Evolutionary conservation across 1,139 yeast genomes (phyloP).

Genomic region (Sugiyamaella pinicola): DNA sequence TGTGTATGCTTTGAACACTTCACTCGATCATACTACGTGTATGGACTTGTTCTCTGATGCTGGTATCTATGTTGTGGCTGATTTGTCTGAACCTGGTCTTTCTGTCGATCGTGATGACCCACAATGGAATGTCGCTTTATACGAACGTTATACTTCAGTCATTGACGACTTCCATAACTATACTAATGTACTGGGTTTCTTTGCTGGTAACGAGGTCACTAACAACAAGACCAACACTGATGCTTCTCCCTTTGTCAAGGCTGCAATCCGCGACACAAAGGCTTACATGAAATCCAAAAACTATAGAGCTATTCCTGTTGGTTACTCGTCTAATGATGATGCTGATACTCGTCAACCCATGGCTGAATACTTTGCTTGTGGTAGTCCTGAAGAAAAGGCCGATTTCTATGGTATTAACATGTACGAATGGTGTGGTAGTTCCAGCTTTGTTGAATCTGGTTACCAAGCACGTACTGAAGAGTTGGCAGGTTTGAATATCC

Average conservation of each 20-base stretch:
- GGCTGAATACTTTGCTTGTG: constrained; percentile 82
- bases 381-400: constrained; percentile 60
- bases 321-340: constrained; percentile 98
- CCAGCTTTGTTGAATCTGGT: constrained; percentile 72
- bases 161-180: constrained; percentile 78
- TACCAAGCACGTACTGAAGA: constrained; percentile 73
- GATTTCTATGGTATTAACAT: constrained; percentile 96
- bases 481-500: constrained; percentile 65
- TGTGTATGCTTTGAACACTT: constrained; percentile 83
- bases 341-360: constrained; percentile 51
- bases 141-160: constrained; percentile 55
- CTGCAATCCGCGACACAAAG: constrained; percentile 82
- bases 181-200: constrained; percentile 85
- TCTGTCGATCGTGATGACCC: constrained; percentile 88
- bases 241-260: constrained; percentile 73
- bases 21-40: constrained; percentile 79
- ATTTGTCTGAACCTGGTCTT: constrained; percentile 81
- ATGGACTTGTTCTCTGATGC: constrained; percentile 90
- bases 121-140: constrained; percentile 54
- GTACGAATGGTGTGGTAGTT: constrained; percentile 97
- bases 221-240: constrained; percentile 78
- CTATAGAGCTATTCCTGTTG: constrained; percentile 79
- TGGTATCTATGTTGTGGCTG: constrained; percentile 86
- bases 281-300: constrained; percentile 61
- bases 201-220: constrained; percentile 93